Base-by-base conservation (phyloP, 108 stramenopile genomes). In the Fistulifera pelliculosa region DNA sequence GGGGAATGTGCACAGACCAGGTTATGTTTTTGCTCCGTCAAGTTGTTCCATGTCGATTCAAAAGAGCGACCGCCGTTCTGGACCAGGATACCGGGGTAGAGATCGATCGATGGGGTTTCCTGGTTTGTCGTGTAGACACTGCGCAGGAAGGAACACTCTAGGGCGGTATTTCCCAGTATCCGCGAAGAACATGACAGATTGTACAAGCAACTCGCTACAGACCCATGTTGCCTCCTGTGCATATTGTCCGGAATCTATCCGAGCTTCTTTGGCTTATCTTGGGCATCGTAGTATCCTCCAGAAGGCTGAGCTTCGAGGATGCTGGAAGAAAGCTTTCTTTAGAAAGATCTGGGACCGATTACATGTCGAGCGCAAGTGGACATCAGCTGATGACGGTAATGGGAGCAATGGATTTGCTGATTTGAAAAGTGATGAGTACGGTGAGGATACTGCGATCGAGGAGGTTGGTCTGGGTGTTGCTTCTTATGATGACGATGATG, bases 131-230 rank as follows among this genome's bases (percentile, higher is more conserved):
- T 85, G 82, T 63, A 76, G 58, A 51, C 71, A 68, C 68, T 85
- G 69, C 45, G 56, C 27, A 40, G 52, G 39, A 70, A 75, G 61
- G 65, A 67, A 44, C 35, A 40, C 42, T 44, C 41, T 44, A 2
- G 85, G 85, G 15, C 74, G 89, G 22, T 91, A 86, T 44, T 91
- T 91, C 56, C 89, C 89, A 8, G 68, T 87, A 15, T 77, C 81
- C 12, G 80, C 83, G 12, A 91, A 87, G 69, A 85, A 87, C 56
- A 58, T 91, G 23, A 77, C 78, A n/a, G 89, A 87, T 61, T 76
- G 72, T 49, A 87, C 89, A 11, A 71, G 68, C 28, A 82, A 85
- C 60, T 75, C 83, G 0, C 65, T 91, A 49, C 63, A 55, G 39
- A 56, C 75, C 13, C 85, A 91, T 51, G 51, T 87, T 2, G 41